phyloP scores from a whole-genome alignment of 345 rosid genomes.

The Excoecaria agallocha region DNA sequence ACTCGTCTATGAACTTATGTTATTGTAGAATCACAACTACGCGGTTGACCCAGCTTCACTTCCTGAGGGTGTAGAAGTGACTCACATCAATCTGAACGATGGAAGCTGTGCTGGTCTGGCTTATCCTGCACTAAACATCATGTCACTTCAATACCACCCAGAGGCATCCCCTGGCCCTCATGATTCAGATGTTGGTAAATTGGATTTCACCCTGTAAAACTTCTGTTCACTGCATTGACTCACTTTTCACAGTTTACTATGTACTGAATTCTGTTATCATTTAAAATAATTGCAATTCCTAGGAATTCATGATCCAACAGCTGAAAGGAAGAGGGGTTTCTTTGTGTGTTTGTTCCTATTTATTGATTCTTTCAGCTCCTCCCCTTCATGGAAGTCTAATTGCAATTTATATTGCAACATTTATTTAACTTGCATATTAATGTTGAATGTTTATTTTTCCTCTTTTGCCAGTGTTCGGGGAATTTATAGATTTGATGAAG shows the following conservation, averaged over 20 bases:
- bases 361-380: neutral
- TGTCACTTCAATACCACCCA: conserved; percentile 97
- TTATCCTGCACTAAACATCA: conserved; percentile 60
- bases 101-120: conserved; percentile 96
- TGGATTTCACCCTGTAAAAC: neutral
- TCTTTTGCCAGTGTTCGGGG: conserved; percentile 30
- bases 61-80: conserved; percentile 83
- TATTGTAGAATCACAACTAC: conserved; percentile 83
- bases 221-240: neutral
- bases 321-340: neutral
- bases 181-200: conserved; percentile 78
- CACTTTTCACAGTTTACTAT: neutral
- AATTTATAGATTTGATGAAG: conserved; percentile 28
- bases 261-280: neutral
- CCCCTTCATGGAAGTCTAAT: neutral
- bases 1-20: neutral
- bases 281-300: neutral
- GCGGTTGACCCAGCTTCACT: conserved; percentile 91
- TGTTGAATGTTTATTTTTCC: neutral
- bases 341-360: neutral
- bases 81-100: conserved; percentile 90
- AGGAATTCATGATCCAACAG: neutral
- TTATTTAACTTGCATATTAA: neutral
- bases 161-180: conserved; percentile 99
- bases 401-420: neutral